Evolutionary conservation across 495 filamentous ascomycete genomes (phyloP).

Genomic region (Baudoinia panamericana): DNA sequence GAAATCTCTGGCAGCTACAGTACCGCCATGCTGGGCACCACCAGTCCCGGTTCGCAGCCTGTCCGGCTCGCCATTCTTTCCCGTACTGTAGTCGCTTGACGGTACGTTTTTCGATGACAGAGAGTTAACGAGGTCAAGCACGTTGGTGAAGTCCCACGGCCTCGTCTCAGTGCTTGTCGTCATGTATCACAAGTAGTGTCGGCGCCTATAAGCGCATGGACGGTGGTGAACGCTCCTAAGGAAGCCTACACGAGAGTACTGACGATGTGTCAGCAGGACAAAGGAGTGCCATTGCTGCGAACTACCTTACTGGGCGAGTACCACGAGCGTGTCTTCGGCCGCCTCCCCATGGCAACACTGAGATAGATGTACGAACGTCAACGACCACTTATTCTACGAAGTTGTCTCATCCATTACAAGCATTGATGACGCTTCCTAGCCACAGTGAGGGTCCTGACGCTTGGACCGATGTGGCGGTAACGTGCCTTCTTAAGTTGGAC

Average conservation of each 20-base stretch:
- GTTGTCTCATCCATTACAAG: too few relatives aligned
- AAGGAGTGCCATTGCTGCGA: too few relatives aligned
- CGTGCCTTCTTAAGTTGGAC: too few relatives aligned
- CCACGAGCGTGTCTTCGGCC: constrained; percentile 18
- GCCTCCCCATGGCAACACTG: too few relatives aligned
- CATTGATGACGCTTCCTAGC: too few relatives aligned
- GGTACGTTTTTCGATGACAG: constrained; percentile 8
- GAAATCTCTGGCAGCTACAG: constrained; percentile 3
- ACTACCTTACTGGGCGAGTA: too few relatives aligned
- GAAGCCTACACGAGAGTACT: constrained; percentile 24
- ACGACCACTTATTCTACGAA: too few relatives aligned
- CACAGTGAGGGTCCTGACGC: too few relatives aligned
- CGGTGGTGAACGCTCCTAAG: background rate
- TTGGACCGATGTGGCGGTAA: too few relatives aligned
- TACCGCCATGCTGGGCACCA: background rate
- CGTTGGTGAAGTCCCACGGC: constrained; percentile 28
- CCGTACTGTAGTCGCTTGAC: background rate
- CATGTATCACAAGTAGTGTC: constrained; percentile 5
- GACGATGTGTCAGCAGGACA: too few relatives aligned
- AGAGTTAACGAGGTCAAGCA: constrained; percentile 22
- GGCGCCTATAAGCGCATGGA: background rate
- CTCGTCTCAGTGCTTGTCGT: constrained; percentile 9
- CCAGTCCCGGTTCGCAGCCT: background rate
- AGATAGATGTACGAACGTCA: too few relatives aligned
- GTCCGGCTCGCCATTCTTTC: background rate